Base-by-base conservation (phyloP, 192 early-diverging fungal genomes). In the Phycomyces blakesleeanus region DNA sequence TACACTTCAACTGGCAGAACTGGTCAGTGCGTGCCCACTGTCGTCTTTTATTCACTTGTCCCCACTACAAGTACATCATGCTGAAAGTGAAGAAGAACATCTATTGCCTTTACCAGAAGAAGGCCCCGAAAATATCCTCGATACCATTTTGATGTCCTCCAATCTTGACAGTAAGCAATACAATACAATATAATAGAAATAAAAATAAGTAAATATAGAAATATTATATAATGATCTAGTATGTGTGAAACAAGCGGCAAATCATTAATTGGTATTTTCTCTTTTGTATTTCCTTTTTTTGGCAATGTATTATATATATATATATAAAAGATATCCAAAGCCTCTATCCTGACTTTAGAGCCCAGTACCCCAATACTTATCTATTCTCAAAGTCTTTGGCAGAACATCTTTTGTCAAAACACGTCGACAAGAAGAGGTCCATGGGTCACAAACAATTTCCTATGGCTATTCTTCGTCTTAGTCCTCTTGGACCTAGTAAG, bases 301-400 rank as follows among this genome's bases (percentile, higher is more conserved):
- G n/a, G n/a, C n/a, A n/a, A n/a, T n/a, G n/a, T n/a, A n/a, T n/a
- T n/a, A n/a, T n/a, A n/a, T n/a, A n/a, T 34, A 20, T 39, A n/a
- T 5, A 38, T 47, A 15, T 2, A 47, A 37, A 37, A 62, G 59
- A 68, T 12, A 3, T 51, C 0, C 44, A 20, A 3, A 25, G 9
- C 25, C 15, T 68, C 15, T 51, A 26, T 21, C 29, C 39, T 14
- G 29, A 60, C 6, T 38, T 58, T 25, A 38, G n/a, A 39, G 14
- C 49, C 2, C 50, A 60, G 20, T 82, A 79, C 59, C 69, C 68
- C 39, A 82, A 75, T 49, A 68, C 68, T 0, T 78, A 79, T 38
- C 60, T 71, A 0, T 82, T 79, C 63, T 74, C 81, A 20, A 82
- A 82, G 24, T 61, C 73, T 5, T 41, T 82, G 21, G 69, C 78